These are phyloP conservation scores for Epichloe gansuensis DNA, from an alignment of 2,329 filamentous ascomycete species.

Conservation along the genomic window DNA sequence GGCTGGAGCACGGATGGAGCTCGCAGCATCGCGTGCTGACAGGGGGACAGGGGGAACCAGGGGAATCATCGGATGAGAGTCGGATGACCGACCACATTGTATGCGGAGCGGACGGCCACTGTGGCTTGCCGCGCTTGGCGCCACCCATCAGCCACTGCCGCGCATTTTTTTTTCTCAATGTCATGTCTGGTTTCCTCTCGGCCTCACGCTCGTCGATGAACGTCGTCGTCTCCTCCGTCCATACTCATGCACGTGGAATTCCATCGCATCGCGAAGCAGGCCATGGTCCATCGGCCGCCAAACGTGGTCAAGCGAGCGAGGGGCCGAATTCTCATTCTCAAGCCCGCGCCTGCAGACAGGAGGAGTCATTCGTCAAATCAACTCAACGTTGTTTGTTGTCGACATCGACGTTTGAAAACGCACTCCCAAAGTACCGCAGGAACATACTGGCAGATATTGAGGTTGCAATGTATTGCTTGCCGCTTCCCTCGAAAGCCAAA, in stretches of 20 bases:
- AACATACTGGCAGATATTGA: no score
- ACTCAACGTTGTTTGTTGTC: background rate
- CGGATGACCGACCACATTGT: background rate
- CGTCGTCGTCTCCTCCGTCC: background rate
- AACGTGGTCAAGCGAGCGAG: background rate
- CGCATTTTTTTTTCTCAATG: background rate
- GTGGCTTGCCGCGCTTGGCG: background rate
- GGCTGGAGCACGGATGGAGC: background rate
- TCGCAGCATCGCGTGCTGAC: constrained; percentile 6
- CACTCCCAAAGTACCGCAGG: no score
- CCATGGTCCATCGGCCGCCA: constrained; percentile 3
- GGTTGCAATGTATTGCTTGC: no score
- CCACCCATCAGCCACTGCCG: background rate
- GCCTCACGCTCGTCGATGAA: background rate
- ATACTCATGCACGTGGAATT: background rate
- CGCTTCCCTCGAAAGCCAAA: no score
- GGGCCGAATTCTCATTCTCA: background rate
- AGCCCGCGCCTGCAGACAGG: background rate
- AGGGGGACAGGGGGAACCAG: background rate
- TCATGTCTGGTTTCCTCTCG: background rate
- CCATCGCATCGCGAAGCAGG: background rate
- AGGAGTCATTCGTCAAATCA: background rate
- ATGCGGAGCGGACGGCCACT: background rate
- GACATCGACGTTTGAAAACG: background rate
- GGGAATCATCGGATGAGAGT: background rate